Base-by-base conservation (phyloP, 345 rosid genomes). In the Erysimum cheiranthoides region DNA sequence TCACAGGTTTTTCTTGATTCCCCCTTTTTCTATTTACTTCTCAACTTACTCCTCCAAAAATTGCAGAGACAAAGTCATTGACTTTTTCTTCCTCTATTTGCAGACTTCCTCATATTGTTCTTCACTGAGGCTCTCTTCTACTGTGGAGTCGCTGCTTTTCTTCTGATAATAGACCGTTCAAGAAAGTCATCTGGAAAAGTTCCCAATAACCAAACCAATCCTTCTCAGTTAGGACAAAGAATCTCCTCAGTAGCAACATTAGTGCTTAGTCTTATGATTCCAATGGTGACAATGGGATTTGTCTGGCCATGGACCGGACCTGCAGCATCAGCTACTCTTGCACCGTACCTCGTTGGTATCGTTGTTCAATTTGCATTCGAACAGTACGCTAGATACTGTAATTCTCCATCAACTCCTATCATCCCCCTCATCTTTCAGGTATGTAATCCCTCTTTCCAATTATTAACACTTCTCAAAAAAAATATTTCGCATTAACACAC, bases 251-350 rank as follows among this genome's bases (percentile, higher is more conserved):
- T 92, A 68, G 88, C 98, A 57, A 79, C 89, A 9, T 80, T 95
- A 64, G 97, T 86, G n/a, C 97, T 95, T 46, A 90, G 98, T 83
- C 96, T 95, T 75, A 84, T 87, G 73, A 86, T 89, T 78, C 97
- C 98, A 27, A 85, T 93, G 98, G 94, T 92, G 47, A 95, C 97
- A 31, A 95, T 95, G 99, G 99, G 97, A 60, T 89, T 92, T 21
- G 98, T 93, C 61, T 93, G 97, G 98, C 99, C 99, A 38, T 95
- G 99, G 99, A 95, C 99, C 1, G 97, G 99, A 25, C 99, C 98
- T 38, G 98, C 98, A 45, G 98, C 98, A 68, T 95, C 96, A 67
- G 99, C 99, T 50, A 88, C 99, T 66, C 97, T 93, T 34, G 97
- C 99, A 74, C 99, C 99, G 2, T 90, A 92, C 85, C 87, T 92